Percentiles rank a stretch among this genome's conserved stretches.
Evolutionary conservation across 352 stramenopile species (phyloP).

Genomic region (Globisporangium nodosum): DNA sequence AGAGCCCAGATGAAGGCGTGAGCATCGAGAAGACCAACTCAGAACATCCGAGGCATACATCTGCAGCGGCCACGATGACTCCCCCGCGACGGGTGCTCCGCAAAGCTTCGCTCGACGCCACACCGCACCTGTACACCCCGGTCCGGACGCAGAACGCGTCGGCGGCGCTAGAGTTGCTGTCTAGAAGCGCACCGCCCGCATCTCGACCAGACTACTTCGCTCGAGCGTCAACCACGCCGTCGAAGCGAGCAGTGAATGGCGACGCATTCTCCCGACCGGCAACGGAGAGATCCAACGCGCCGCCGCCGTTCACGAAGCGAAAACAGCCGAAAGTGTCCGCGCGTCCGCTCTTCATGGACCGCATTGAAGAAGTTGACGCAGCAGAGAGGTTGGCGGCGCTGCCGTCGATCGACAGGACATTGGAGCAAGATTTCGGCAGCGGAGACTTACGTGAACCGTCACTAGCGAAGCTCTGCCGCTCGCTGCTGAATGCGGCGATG

Average conservation of each 20-base stretch:
- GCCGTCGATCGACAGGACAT: conserved; percentile 28
- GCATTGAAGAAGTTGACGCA: conserved; percentile 21
- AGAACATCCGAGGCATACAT: background rate
- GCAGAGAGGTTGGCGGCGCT: conserved; percentile 8
- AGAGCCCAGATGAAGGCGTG: conserved; percentile 12
- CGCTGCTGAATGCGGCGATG: conserved; percentile 42
- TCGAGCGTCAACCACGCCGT: conserved; percentile 12
- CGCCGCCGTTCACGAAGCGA: conserved; percentile 26
- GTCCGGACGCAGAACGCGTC: conserved; percentile 3
- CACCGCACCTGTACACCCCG: conserved; percentile 7
- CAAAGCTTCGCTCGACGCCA: conserved; percentile 18
- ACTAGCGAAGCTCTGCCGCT: conserved; percentile 45
- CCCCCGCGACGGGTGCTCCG: conserved; percentile 16
- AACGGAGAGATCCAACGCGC: background rate
- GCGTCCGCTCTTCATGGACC: conserved; percentile 33
- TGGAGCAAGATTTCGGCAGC: conserved; percentile 30
- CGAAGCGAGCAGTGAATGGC: conserved; percentile 24
- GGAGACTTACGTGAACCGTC: conserved; percentile 3
- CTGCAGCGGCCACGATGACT: background rate
- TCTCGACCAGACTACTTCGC: conserved; percentile 5
- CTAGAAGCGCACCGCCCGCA: conserved; percentile 40
- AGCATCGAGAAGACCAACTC: background rate
- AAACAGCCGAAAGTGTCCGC: conserved; percentile 32
- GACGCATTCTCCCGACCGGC: background rate
- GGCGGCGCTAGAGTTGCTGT: conserved; percentile 45